Evolutionary conservation across 2,329 filamentous ascomycete genomes (phyloP).

Genomic region (Lecanicillium sp.): DNA sequence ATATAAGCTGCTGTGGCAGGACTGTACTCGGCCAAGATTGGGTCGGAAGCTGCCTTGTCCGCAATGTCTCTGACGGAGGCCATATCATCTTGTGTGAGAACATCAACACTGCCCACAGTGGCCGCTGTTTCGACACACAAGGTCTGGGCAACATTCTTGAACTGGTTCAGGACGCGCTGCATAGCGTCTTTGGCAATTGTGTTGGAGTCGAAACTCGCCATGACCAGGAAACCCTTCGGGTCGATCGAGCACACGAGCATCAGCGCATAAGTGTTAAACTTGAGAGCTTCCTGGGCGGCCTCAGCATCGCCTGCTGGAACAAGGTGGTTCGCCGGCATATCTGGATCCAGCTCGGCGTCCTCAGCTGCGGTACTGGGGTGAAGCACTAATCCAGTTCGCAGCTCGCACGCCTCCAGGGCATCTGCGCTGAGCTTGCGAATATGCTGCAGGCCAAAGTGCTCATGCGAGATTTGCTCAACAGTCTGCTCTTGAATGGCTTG

Average conservation of each 20-base stretch:
- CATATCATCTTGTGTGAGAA: constrained; percentile 26
- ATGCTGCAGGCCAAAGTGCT: constrained; percentile 55
- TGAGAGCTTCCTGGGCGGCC: constrained; percentile 51
- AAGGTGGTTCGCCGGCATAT: constrained; percentile 40
- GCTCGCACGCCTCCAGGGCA: constrained; percentile 46
- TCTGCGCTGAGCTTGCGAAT: constrained; percentile 50
- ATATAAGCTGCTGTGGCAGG: constrained; percentile 28
- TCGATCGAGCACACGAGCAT: constrained; percentile 59
- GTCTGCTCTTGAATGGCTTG: constrained; percentile 48
- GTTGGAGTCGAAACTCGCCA: constrained; percentile 59
- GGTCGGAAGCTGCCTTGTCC: constrained; percentile 8
- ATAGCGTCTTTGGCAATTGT: constrained; percentile 44
- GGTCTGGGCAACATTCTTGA: constrained; percentile 41
- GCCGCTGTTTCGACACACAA: constrained; percentile 33
- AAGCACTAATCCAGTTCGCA: constrained; percentile 47
- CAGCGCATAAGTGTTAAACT: constrained; percentile 52
- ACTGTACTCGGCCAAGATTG: constrained; percentile 16
- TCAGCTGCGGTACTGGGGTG: constrained; percentile 34
- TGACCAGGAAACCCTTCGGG: constrained; percentile 46
- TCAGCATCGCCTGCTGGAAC: constrained; percentile 49
- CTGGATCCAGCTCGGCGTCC: constrained; percentile 15
- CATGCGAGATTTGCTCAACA: constrained; percentile 51
- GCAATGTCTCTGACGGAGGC: constrained; percentile 21
- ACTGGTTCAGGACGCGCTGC: constrained; percentile 42
- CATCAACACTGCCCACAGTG: constrained; percentile 24